phyloP scores from a whole-genome alignment of 148 eudicot genomes.

The Cornus controversa region DNA sequence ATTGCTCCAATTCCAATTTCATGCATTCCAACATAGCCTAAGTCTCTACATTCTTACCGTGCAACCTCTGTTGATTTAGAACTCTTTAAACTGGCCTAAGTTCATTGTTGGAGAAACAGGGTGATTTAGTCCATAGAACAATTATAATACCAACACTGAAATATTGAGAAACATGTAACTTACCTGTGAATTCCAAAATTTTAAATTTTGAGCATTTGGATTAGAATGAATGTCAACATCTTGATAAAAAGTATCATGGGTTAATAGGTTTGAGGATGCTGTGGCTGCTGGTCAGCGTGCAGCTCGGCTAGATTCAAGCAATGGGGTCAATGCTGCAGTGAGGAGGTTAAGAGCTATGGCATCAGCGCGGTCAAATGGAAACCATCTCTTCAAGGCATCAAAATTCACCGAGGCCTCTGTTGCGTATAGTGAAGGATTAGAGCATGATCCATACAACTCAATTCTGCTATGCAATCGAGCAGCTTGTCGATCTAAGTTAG shows the following conservation, averaged over 20 bases:
- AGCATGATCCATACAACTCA: slow-evolving; percentile 53
- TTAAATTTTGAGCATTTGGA: not conserved
- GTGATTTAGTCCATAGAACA: no score
- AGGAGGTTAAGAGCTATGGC: slow-evolving; percentile 40
- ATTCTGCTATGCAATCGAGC: slow-evolving; percentile 67
- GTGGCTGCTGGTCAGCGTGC: slow-evolving; percentile 47
- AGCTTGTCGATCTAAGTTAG: slow-evolving; percentile 58
- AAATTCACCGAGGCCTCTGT: slow-evolving; percentile 49
- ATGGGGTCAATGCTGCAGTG: slow-evolving; percentile 23
- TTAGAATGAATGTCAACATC: not conserved
- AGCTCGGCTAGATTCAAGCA: slow-evolving; percentile 36
- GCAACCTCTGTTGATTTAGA: not conserved
- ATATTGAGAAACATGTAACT: no score
- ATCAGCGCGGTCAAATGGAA: slow-evolving; percentile 53
- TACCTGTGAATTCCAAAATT: no score
- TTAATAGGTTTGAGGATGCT: slow-evolving; percentile 70
- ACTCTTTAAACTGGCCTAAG: not conserved
- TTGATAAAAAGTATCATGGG: not conserved
- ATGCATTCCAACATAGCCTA: no score
- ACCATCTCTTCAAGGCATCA: slow-evolving; percentile 44
- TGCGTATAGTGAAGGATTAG: slow-evolving; percentile 59
- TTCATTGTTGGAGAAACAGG: not conserved
- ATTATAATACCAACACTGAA: no score
- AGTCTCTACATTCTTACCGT: no score
- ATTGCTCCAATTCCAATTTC: no score